Conservation (phyloP, 2,329 filamentous ascomycete genomes). For the Colletotrichum lupini region DNA sequence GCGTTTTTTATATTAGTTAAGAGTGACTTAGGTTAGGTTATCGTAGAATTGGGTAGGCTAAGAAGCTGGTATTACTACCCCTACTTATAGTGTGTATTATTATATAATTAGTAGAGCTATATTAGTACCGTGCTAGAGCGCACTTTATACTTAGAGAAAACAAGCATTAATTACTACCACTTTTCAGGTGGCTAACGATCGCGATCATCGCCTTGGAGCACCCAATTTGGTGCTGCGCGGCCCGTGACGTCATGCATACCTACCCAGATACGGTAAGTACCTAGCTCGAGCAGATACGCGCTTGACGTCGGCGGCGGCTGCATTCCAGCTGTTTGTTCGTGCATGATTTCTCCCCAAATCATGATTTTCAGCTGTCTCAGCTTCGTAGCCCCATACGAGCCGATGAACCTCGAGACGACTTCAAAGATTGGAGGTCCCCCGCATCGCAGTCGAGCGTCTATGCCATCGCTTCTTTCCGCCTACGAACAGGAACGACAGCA, state of each 20-base stretch:
- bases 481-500: not conserved
- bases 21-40: too few relatives aligned
- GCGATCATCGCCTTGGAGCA: not conserved
- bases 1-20: too few relatives aligned
- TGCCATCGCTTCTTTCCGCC: not conserved
- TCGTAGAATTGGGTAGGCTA: too few relatives aligned
- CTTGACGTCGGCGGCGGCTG: conserved; percentile 36
- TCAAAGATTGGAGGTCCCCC: conserved; percentile 2
- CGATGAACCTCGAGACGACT: not conserved
- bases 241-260: conserved; percentile 27
- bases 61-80: too few relatives aligned
- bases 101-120: too few relatives aligned
- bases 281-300: conserved; percentile 5
- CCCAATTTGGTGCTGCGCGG: conserved; percentile 8
- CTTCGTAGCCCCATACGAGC: not conserved
- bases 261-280: conserved; percentile 15
- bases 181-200: not conserved
- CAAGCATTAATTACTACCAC: too few relatives aligned
- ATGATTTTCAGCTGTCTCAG: conserved; percentile 3
- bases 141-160: too few relatives aligned
- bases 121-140: too few relatives aligned
- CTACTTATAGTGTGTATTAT: too few relatives aligned
- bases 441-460: not conserved
- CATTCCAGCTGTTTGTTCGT: not conserved
- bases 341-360: not conserved